These are phyloP conservation scores for Brassica rapa DNA, from an alignment of 345 rosid species.

Conservation along the genomic window DNA sequence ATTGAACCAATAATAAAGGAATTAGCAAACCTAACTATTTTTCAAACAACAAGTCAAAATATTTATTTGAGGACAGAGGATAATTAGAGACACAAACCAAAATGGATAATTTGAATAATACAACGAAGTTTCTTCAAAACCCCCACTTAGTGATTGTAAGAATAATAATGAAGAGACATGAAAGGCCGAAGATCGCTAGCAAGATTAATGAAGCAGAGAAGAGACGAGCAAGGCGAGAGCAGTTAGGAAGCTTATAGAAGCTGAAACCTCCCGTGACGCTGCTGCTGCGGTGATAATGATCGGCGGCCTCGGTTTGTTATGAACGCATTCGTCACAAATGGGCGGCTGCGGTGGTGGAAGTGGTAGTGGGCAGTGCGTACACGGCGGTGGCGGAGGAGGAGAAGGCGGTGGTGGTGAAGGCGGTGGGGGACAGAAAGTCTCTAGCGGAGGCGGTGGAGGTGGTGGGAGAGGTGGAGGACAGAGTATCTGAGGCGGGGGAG, in stretches of 20 bases:
- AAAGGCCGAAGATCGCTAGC: background rate
- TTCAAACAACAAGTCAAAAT: background rate
- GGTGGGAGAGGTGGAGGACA: conserved; percentile 35
- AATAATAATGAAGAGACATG: background rate
- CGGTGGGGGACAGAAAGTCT: conserved; percentile 11
- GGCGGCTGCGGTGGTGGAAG: conserved; percentile 36
- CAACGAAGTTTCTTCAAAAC: no score
- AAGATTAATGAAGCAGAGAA: background rate
- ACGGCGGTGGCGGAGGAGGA: conserved; percentile 39
- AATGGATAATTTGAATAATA: background rate
- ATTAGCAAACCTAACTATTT: background rate
- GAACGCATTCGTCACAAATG: conserved; percentile 35
- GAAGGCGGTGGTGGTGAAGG: conserved; percentile 34
- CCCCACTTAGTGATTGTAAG: background rate
- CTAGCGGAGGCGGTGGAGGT: conserved; percentile 15
- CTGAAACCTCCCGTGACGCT: conserved; percentile 5
- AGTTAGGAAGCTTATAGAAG: background rate
- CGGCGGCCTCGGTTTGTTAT: conserved; percentile 30
- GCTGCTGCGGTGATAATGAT: conserved; percentile 38
- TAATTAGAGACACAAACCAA: background rate
- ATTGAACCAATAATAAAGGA: background rate
- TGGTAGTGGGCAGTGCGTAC: conserved; percentile 34
- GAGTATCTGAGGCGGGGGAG: conserved; percentile 31
- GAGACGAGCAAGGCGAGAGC: conserved; percentile 6
- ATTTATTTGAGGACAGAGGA: background rate